phyloP scores from a whole-genome alignment of 2,329 filamentous ascomycete genomes.

The Lasiodiplodia sp. region DNA sequence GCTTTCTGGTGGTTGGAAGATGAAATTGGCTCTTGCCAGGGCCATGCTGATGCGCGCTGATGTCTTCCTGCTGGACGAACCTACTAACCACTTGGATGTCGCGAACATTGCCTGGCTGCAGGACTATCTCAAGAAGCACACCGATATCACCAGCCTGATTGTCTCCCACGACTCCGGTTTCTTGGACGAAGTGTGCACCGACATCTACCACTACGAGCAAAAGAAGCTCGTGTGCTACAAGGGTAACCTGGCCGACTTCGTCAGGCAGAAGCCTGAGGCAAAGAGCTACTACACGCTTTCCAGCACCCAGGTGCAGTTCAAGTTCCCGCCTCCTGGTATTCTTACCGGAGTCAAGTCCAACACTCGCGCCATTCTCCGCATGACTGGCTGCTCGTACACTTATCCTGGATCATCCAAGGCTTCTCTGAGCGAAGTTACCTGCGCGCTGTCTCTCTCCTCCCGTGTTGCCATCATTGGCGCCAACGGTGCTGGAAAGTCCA shows the following conservation, averaged over 20 bases:
- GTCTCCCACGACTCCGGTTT: slow-evolving; percentile 99
- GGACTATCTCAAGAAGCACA: slow-evolving; percentile 93
- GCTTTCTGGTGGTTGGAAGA: slow-evolving; percentile 98
- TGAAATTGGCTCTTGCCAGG: slow-evolving; percentile 95
- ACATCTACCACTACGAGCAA: slow-evolving; percentile 98
- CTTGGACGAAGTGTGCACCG: slow-evolving; percentile 95
- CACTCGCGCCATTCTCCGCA: slow-evolving; percentile 92
- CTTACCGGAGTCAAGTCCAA: slow-evolving; percentile 93
- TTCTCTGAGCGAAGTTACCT: slow-evolving; percentile 86
- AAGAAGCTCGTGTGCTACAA: slow-evolving; percentile 93
- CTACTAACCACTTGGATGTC: slow-evolving; percentile 98
- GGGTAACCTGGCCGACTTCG: slow-evolving; percentile 83
- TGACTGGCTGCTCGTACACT: slow-evolving; percentile 90
- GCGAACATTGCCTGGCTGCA: slow-evolving; percentile 96
- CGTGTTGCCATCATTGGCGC: slow-evolving; percentile 95
- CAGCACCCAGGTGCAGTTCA: slow-evolving; percentile 89
- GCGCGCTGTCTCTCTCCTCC: slow-evolving; percentile 85
- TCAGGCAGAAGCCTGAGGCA: slow-evolving; percentile 87
- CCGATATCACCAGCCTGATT: slow-evolving; percentile 95
- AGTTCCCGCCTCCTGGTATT: slow-evolving; percentile 96
- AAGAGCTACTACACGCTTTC: slow-evolving; percentile 99
- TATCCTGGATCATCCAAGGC: slow-evolving; percentile 91
- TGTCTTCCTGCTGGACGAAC: slow-evolving; percentile 94
- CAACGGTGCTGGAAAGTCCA: slow-evolving; percentile 98
- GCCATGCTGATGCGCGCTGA: slow-evolving; percentile 98